Evolutionary conservation across 495 filamentous ascomycete species (phyloP), one percentile per base, ranked within the genome.

Genomic region (Penicillium fimorum): DNA sequence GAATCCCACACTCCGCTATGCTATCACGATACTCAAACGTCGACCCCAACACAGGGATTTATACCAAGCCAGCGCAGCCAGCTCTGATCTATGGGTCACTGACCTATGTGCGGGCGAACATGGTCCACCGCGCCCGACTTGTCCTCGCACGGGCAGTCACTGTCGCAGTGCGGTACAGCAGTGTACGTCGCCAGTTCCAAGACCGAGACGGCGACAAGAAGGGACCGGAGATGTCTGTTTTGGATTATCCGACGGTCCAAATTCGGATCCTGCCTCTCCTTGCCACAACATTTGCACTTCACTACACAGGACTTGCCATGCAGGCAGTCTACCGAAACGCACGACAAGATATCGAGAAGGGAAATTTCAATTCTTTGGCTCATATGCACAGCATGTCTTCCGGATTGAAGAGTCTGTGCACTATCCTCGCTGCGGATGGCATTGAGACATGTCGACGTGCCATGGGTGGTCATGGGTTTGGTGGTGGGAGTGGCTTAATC

Each of bases 391-490:
- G 72, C 24, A 72, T 76, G 60, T 76, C 72, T 5, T 76, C 74
- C 30, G 78, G 76, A 13, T 52, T 81, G 47, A 81, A 80, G 58
- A 78, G 74, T 56, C 58, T 79, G n/a, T 79, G 77, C 37, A 80
- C 77, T 0, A 76, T 66, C 58, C 64, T 77, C 18, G 73, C 76
- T 6, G 77, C 77, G 5, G 74, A 80, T 62, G 76, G 77, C 1
- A 78, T 79, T 42, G 77, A 81, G 59, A 77, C 70, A 5, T 79
- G 77, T 57, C 70, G 78, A 35, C 64, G 77, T 12, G 73, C 75
- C 1, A 67, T 78, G 69, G 77, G 78, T 20, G 78, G 78, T 5
- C 77, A 81, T 58, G 78, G 77, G 2, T 81, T 77, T 53, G 75
- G 76, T 0, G 76, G 76, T 30, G 71, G 69, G 22, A 78, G 75